These are phyloP conservation scores for Aspergillus ostianus DNA, from an alignment of 495 filamentous ascomycete species.

Conservation along the genomic window DNA sequence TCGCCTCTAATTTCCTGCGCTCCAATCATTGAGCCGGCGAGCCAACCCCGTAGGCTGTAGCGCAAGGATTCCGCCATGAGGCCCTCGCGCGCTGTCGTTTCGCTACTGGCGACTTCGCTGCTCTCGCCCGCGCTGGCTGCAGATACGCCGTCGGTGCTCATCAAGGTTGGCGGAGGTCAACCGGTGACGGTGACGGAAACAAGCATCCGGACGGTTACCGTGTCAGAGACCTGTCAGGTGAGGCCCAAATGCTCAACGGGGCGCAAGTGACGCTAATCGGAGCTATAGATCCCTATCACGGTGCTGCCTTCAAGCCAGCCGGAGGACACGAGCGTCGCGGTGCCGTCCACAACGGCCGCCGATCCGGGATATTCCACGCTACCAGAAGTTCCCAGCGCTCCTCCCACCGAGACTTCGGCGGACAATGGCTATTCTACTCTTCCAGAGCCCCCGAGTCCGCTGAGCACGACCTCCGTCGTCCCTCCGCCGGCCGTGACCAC, in stretches of 20 bases:
- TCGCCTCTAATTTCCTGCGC: no score
- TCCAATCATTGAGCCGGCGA: no score
- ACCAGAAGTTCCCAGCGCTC: neutral
- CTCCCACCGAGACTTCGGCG: neutral
- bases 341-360: neutral
- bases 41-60: neutral
- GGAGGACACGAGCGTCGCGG: neutral
- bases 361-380: neutral
- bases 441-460: neutral
- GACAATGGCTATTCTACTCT: neutral
- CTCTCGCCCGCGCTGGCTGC: neutral
- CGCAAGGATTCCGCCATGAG: constrained; percentile 1
- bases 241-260: neutral
- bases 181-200: neutral
- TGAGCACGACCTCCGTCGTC: neutral
- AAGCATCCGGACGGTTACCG: neutral
- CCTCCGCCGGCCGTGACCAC: neutral
- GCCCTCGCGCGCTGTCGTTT: neutral
- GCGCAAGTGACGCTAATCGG: neutral
- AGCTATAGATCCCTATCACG: neutral
- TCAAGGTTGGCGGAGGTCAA: neutral
- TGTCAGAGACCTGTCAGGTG: constrained; percentile 1
- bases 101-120: neutral
- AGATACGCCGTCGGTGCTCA: neutral
- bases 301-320: neutral